Conservation (phyloP, 2,329 filamentous ascomycete genomes). For the Calonectria montana region DNA sequence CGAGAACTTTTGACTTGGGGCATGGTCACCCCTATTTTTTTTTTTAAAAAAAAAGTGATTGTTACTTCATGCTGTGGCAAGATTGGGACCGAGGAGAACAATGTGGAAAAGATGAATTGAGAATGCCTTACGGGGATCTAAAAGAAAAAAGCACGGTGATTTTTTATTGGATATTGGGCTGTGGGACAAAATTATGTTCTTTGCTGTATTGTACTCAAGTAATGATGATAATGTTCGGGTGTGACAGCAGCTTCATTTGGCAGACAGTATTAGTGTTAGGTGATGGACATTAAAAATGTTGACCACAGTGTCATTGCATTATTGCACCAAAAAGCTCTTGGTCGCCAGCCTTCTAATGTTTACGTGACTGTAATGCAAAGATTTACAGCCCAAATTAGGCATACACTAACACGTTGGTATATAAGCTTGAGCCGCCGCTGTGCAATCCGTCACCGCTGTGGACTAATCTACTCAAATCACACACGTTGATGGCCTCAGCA, state of each 20-base stretch:
- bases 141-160: background rate
- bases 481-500: slow-evolving; percentile 22
- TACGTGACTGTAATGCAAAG: background rate
- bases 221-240: background rate
- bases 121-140: background rate
- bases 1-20: background rate
- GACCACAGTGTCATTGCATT: no score
- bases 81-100: background rate
- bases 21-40: background rate
- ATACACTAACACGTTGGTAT: no score
- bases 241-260: background rate
- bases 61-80: background rate
- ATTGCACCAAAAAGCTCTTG: background rate
- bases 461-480: slow-evolving; percentile 4
- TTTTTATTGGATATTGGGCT: background rate
- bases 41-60: background rate
- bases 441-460: slow-evolving; percentile 29
- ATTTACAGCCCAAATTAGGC: background rate
- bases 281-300: background rate
- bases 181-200: background rate
- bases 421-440: no score
- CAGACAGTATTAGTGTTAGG: background rate
- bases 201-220: background rate
- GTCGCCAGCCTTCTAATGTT: background rate
- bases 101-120: background rate